Evolutionary conservation across 306 rosid species (phyloP).

Genomic region (Cercis canadensis): DNA sequence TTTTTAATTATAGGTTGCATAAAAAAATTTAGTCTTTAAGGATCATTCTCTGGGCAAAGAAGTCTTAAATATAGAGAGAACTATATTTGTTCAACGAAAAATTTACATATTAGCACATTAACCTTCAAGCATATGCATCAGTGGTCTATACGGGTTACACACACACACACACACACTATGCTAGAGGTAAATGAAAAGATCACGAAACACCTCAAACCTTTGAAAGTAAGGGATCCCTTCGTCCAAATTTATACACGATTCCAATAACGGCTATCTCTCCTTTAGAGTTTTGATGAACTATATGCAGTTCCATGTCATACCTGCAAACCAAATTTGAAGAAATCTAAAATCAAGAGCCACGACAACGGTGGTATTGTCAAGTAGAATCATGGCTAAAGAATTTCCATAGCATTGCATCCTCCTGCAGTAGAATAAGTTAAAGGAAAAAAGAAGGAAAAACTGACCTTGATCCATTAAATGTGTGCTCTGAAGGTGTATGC

Average conservation of each 20-base stretch:
- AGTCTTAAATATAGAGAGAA: too few relatives aligned
- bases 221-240: constrained; percentile 64
- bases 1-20: too few relatives aligned
- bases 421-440: background rate
- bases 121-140: too few relatives aligned
- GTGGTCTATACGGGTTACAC: too few relatives aligned
- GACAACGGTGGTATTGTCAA: background rate
- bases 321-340: constrained; percentile 39
- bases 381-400: background rate
- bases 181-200: background rate
- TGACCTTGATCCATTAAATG: constrained; percentile 67
- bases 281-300: constrained; percentile 52
- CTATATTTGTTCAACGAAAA: too few relatives aligned
- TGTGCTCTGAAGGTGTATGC: constrained; percentile 91
- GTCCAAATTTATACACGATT: constrained; percentile 63
- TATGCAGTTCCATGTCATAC: constrained; percentile 68
- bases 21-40: too few relatives aligned
- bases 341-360: background rate
- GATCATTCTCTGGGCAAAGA: too few relatives aligned
- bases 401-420: background rate
- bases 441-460: background rate
- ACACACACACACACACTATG: too few relatives aligned
- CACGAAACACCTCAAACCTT: constrained; percentile 46
- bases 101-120: too few relatives aligned
- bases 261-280: constrained; percentile 64